Evolutionary conservation across 2,329 filamentous ascomycete species (phyloP), one percentile per base, ranked within the genome.

Genomic region (Aspergillus thermomutatus): DNA sequence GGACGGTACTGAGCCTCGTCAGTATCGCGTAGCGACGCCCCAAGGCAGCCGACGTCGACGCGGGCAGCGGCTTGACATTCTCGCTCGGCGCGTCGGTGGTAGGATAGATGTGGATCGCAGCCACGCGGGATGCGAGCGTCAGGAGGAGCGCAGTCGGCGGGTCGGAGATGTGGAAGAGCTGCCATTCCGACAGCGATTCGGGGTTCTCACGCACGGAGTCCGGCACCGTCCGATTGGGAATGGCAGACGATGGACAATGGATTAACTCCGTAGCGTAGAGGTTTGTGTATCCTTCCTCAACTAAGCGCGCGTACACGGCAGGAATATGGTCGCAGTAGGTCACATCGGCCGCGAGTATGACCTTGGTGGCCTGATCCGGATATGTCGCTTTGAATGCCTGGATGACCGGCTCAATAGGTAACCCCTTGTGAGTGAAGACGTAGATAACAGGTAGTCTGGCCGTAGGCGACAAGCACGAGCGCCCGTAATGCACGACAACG

Each of bases 401-500:
- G 7, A 83, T 69, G 0, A 87, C 82, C 0, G 78, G 74, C 1
- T 84, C 82, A 45, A 87, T 74, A 58, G 91, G 81, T 17, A 99
- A 80, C 1, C 80, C 73, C 61, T 88, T 87, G 50, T 82, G 83
- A 0, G 94, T 99, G 70, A 94, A 97, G 57, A 97, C 86, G 71
- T 97, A 92, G 50, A 97, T 85, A 23, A 96, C 92, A 0, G 93
- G 92, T 52, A 97, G 77, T 54, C 92, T 82, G 10, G 90, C 89
- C 0, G 93, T 96, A 0, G 93, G 93, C 7, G 92, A 97, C 25
- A 99, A 80, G 69, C 94, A 99, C 0, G 93, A 89, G 52, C 94
- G 83, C 3, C 94, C 94, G 66, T 97, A 99, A 72, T 99, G 94
- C 14, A 99, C 88, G 1, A 97, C 90, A 0, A 92, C 90, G 60